Evolutionary conservation across 306 rosid genomes (phyloP).

Genomic region (Cicer yamashitae): DNA sequence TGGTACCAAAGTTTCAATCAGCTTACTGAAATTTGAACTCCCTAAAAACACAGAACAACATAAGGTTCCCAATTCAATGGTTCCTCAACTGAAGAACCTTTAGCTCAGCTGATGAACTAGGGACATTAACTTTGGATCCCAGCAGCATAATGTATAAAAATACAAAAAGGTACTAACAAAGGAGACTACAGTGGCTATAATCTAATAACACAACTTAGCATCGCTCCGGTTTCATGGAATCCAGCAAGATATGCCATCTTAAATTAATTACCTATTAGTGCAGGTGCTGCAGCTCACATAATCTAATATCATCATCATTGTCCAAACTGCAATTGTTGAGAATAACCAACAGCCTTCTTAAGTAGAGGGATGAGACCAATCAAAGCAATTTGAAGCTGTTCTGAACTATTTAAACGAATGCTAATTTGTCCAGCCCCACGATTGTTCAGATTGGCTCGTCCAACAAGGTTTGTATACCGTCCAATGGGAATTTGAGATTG

Average conservation of each 20-base stretch:
- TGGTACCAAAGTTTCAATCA: conserved; percentile 3
- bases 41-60: not conserved
- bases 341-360: conserved; percentile 62
- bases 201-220: conserved; percentile 32
- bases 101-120: not conserved
- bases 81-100: conserved; percentile 3
- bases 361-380: conserved; percentile 77
- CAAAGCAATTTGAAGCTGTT: conserved; percentile 87
- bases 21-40: not conserved
- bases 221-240: conserved; percentile 31
- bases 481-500: conserved; percentile 94
- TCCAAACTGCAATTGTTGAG: conserved; percentile 66
- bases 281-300: conserved; percentile 49
- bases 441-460: conserved; percentile 82
- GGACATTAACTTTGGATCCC: conserved; percentile 35
- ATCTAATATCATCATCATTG: conserved; percentile 54
- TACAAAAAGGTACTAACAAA: conserved; percentile 52
- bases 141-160: conserved; percentile 56
- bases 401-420: conserved; percentile 86
- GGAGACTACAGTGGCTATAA: conserved; percentile 47
- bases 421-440: conserved; percentile 93
- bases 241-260: conserved; percentile 14
- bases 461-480: conserved; percentile 74
- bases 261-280: conserved; percentile 47
- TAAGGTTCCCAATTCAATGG: not conserved